phyloP scores from a whole-genome alignment of 2,329 filamentous ascomycete species.

The Akanthomyces dipterigenus region DNA sequence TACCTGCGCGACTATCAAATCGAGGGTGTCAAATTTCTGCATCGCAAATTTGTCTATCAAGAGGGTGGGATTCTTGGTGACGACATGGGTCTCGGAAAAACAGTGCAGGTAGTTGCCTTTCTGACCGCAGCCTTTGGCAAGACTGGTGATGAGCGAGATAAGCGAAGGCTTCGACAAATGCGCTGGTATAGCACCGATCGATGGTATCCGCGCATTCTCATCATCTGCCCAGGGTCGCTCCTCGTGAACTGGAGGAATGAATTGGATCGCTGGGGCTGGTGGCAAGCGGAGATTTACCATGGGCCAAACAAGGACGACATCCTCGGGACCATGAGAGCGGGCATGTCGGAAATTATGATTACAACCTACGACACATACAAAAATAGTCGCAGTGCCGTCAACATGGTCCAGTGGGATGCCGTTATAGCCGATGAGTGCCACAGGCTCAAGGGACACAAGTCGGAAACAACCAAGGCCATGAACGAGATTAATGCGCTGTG shows the following conservation, averaged over 20 bases:
- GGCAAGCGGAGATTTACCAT: conserved; percentile 80
- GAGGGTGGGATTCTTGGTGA: conserved; percentile 87
- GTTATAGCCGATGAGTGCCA: conserved; percentile 95
- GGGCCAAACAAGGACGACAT: conserved; percentile 62
- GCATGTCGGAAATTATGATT: conserved; percentile 81
- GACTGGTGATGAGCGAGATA: conserved; percentile 79
- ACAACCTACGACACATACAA: conserved; percentile 92
- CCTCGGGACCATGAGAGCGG: conserved; percentile 64
- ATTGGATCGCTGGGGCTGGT: conserved; percentile 88
- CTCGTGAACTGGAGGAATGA: conserved; percentile 91
- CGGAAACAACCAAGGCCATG: conserved; percentile 79
- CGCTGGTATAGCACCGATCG: conserved; percentile 47
- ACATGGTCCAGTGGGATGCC: conserved; percentile 86
- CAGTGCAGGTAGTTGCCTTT: conserved; percentile 91
- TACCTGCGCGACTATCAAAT: conserved; percentile 91
- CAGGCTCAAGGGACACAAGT: conserved; percentile 69
- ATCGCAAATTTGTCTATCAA: conserved; percentile 85
- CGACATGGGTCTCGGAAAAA: conserved; percentile 97
- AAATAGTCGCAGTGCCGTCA: conserved; percentile 65
- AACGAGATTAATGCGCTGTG: conserved; percentile 86
- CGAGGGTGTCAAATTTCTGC: conserved; percentile 75
- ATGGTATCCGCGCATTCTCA: conserved; percentile 74
- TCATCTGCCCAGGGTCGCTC: conserved; percentile 82
- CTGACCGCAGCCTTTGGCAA: conserved; percentile 90
- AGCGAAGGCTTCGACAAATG: conserved; percentile 81